These are phyloP conservation scores for Jackrogersella multiformis DNA, from an alignment of 495 filamentous ascomycete genomes.

Conservation along the genomic window DNA sequence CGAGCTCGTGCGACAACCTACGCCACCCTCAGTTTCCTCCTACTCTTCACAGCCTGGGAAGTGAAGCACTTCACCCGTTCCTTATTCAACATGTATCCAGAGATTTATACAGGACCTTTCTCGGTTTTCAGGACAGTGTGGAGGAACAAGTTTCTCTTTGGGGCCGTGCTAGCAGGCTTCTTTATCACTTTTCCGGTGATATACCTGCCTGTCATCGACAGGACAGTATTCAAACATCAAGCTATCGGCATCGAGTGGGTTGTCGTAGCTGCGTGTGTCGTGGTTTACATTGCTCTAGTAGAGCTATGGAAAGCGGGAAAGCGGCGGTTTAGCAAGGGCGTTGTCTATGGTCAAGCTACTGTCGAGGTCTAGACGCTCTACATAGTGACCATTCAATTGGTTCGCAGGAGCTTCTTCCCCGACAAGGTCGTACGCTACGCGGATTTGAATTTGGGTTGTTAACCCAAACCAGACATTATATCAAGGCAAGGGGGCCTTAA, in stretches of 20 bases:
- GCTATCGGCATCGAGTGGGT: slow-evolving; percentile 68
- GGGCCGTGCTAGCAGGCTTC: slow-evolving; percentile 64
- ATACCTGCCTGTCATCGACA: slow-evolving; percentile 65
- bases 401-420: background rate
- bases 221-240: slow-evolving; percentile 64
- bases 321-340: slow-evolving; percentile 35
- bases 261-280: slow-evolving; percentile 59
- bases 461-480: background rate
- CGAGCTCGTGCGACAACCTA: slow-evolving; percentile 77
- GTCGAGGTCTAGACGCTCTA: background rate
- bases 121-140: slow-evolving; percentile 61
- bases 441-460: background rate
- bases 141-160: slow-evolving; percentile 68
- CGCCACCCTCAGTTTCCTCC: slow-evolving; percentile 67
- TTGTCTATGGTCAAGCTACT: slow-evolving; percentile 1
- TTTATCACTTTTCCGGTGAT: slow-evolving; percentile 65
- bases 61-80: slow-evolving; percentile 65
- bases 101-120: slow-evolving; percentile 51
- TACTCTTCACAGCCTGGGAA: slow-evolving; percentile 67
- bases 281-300: slow-evolving; percentile 58
- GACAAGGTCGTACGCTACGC: background rate
- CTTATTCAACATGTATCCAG: slow-evolving; percentile 62
- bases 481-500: background rate
- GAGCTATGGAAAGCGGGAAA: slow-evolving; percentile 66
- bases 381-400: background rate